Evolutionary conservation across 2,329 filamentous ascomycete species (phyloP).

Genomic region (Fusarium humuli): DNA sequence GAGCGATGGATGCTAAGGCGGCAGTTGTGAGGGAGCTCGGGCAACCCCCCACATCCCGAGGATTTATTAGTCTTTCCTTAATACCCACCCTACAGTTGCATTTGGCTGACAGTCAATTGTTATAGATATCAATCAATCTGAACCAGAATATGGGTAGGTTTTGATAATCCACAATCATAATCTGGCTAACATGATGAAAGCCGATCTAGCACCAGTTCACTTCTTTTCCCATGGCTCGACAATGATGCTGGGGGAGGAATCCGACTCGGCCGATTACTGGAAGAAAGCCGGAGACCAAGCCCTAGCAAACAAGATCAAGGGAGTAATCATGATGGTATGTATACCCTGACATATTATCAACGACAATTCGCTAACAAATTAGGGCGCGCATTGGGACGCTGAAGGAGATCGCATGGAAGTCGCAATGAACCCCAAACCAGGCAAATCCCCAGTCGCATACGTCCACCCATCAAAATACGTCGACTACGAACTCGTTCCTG

Average conservation of each 20-base stretch:
- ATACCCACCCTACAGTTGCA: neutral
- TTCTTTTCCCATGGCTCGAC: slow-evolving; percentile 45
- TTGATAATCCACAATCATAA: no score
- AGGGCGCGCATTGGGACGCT: slow-evolving; percentile 71
- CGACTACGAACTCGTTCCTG: slow-evolving; percentile 70
- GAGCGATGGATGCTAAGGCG: neutral
- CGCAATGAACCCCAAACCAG: slow-evolving; percentile 68
- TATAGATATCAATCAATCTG: slow-evolving; percentile 3
- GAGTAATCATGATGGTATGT: slow-evolving; percentile 40
- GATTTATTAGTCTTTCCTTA: neutral
- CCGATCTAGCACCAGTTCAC: slow-evolving; percentile 34
- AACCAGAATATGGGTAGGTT: slow-evolving; percentile 4
- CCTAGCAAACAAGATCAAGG: slow-evolving; percentile 35
- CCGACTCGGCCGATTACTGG: slow-evolving; percentile 37
- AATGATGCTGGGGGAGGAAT: slow-evolving; percentile 45
- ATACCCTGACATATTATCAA: accelerated
- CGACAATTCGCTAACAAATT: neutral
- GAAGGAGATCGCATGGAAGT: slow-evolving; percentile 68
- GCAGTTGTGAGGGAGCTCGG: neutral
- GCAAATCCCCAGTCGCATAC: slow-evolving; percentile 73
- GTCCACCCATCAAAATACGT: slow-evolving; percentile 74
- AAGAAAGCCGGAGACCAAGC: slow-evolving; percentile 42
- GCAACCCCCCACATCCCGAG: slow-evolving; percentile 21
- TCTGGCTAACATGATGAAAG: slow-evolving; percentile 11
- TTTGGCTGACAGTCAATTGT: neutral